Conservation (phyloP, 768 basidiomycete species). For the Phylloporus rhodoxanthus region DNA sequence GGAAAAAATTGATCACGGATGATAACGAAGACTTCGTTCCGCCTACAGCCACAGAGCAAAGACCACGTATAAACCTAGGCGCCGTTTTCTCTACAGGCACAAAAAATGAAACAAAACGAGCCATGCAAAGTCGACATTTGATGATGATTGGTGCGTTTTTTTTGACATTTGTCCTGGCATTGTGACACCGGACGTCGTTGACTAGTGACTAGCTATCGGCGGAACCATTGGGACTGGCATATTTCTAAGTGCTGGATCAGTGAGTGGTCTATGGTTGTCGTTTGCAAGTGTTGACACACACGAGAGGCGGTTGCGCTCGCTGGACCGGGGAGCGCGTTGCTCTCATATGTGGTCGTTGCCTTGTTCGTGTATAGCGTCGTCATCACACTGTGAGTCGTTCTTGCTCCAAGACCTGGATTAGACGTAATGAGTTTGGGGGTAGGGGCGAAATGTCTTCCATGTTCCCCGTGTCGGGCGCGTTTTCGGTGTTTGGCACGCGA, state of each 20-base stretch:
- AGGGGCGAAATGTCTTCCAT: constrained; percentile 65
- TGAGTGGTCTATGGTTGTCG: constrained; percentile 18
- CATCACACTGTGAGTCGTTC: constrained; percentile 42
- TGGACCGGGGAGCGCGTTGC: constrained; percentile 56
- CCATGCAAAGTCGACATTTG: constrained; percentile 37
- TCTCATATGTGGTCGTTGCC: constrained; percentile 56
- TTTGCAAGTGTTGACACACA: not conserved
- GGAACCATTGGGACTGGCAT: constrained; percentile 59
- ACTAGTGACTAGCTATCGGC: constrained; percentile 42
- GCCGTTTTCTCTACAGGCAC: constrained; percentile 7
- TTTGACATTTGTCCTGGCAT: not conserved
- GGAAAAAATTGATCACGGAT: not conserved
- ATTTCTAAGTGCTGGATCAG: constrained; percentile 54
- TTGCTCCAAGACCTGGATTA: not conserved
- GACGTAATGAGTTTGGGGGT: not conserved
- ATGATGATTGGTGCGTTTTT: constrained; percentile 37
- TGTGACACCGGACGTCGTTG: not conserved
- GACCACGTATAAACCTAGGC: not conserved
- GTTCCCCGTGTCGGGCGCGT: constrained; percentile 57
- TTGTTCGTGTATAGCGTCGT: constrained; percentile 57
- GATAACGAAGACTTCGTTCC: constrained; percentile 2
- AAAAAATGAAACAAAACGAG: constrained; percentile 32
- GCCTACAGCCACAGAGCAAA: not conserved
- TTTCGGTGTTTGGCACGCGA: constrained; percentile 51
- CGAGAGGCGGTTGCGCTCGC: constrained; percentile 46